Percentiles rank a stretch among this genome's conserved stretches.
Conservation (phyloP, 2,329 filamentous ascomycete genomes). For the Xylariaceae sp. region DNA sequence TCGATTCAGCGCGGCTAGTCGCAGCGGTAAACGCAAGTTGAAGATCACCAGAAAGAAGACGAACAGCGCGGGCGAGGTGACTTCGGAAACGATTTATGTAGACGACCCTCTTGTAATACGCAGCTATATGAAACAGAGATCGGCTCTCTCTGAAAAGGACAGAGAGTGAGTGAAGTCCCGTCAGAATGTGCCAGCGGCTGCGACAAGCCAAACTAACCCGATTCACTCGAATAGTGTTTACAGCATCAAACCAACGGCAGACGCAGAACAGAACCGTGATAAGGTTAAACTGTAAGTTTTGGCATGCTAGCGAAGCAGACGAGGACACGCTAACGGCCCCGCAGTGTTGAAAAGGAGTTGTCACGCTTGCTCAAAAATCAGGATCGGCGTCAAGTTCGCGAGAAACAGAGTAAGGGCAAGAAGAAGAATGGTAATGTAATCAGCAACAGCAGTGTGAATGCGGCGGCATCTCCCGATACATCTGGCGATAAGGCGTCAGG, state of each 20-base stretch:
- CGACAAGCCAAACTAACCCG: constrained; percentile 36
- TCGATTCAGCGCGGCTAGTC: constrained; percentile 62
- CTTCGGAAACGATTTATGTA: constrained; percentile 55
- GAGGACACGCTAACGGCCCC: constrained; percentile 22
- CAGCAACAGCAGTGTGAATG: constrained; percentile 15
- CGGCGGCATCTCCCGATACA: constrained; percentile 47
- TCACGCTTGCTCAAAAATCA: constrained; percentile 85
- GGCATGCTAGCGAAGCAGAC: not conserved
- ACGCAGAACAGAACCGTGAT: constrained; percentile 48
- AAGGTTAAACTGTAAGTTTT: constrained; percentile 37
- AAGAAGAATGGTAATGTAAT: constrained; percentile 34
- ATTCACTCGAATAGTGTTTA: constrained; percentile 43
- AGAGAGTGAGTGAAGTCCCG: constrained; percentile 60
- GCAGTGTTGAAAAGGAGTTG: constrained; percentile 66
- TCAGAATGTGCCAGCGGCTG: constrained; percentile 14
- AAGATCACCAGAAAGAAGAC: constrained; percentile 66
- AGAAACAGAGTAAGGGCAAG: constrained; percentile 71
- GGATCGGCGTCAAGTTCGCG: constrained; percentile 80
- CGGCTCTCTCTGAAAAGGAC: constrained; percentile 63
- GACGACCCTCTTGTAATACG: constrained; percentile 82
- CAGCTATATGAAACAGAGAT: constrained; percentile 76
- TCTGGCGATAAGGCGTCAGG: constrained; percentile 48
- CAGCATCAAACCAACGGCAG: constrained; percentile 43
- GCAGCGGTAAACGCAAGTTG: constrained; percentile 59
- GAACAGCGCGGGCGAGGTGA: constrained; percentile 59